These are phyloP conservation scores for Chenopodium formosanum DNA, from an alignment of 148 eudicot species.

Conservation along the genomic window DNA sequence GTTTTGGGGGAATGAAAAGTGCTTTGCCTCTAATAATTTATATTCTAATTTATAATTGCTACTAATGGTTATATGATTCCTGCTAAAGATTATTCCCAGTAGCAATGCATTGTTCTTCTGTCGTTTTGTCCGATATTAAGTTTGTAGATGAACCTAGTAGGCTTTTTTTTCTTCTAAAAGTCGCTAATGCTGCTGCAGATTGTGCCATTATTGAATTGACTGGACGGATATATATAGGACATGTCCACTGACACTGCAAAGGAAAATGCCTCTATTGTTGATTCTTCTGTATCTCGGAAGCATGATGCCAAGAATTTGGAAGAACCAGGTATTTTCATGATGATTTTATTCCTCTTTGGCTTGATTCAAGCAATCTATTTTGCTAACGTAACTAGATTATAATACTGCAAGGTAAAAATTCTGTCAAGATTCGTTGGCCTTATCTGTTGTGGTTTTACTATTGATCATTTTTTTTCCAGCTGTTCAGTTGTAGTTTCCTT, in stretches of 20 bases:
- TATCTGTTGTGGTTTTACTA: neutral
- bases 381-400: neutral
- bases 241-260: slow-evolving; percentile 64
- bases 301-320: slow-evolving; percentile 44
- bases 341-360: slow-evolving; percentile 7
- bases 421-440: neutral
- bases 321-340: slow-evolving; percentile 49
- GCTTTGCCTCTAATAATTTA: neutral
- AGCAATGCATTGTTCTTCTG: neutral
- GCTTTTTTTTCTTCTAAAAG: neutral
- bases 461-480: neutral
- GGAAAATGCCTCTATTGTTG: slow-evolving; percentile 56
- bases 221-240: slow-evolving; percentile 28
- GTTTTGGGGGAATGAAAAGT: neutral
- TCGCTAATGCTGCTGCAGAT: slow-evolving; percentile 13
- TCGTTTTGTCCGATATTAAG: neutral
- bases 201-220: neutral
- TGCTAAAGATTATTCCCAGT: slow-evolving; percentile 4
- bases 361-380: neutral
- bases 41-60: neutral
- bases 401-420: neutral
- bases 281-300: slow-evolving; percentile 62
- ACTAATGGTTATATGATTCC: neutral
- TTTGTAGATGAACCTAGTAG: neutral
- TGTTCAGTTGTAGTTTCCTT: neutral